phyloP scores from a whole-genome alignment of 805 yeast species.

The Kluyveromyces siamensis region DNA sequence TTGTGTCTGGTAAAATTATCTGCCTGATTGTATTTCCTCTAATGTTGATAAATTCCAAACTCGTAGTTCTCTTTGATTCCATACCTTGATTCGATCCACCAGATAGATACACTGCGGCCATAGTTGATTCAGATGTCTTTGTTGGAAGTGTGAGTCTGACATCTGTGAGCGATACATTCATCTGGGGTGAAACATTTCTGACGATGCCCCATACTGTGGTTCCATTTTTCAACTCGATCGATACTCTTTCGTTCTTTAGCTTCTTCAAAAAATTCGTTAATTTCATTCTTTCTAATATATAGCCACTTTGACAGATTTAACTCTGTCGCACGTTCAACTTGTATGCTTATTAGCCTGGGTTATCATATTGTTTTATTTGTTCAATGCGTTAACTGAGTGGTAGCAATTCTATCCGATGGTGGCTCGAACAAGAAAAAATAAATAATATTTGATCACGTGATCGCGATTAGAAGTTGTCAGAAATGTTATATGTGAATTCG shows the following conservation, averaged over 20 bases:
- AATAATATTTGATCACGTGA: too few species aligned
- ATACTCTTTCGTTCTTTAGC: slow-evolving; percentile 75
- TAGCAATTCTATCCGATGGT: too few species aligned
- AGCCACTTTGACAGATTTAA: too few species aligned
- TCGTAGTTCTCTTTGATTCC: slow-evolving; percentile 49
- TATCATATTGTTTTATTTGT: too few species aligned
- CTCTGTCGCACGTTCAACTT: too few species aligned
- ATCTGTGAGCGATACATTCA: slow-evolving; percentile 78
- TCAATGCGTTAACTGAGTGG: too few species aligned
- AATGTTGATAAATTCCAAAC: slow-evolving; percentile 66
- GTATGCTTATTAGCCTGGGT: too few species aligned
- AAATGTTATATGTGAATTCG: too few species aligned
- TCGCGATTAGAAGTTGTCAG: too few species aligned
- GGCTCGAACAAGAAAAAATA: too few species aligned
- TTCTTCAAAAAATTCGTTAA: slow-evolving; percentile 61
- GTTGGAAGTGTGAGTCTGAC: slow-evolving; percentile 61
- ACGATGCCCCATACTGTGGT: slow-evolving; percentile 78
- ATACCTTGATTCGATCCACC: slow-evolving; percentile 7
- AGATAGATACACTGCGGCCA: slow-evolving; percentile 19
- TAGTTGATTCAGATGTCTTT: slow-evolving; percentile 11
- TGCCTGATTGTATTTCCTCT: slow-evolving; percentile 86
- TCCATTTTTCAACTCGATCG: slow-evolving; percentile 88
- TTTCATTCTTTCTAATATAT: slow-evolving; percentile 14
- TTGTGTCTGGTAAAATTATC: slow-evolving; percentile 74
- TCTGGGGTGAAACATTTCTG: slow-evolving; percentile 76